Conservation (phyloP, 176 grass and related monocot species). For the Oryza officinalis region DNA sequence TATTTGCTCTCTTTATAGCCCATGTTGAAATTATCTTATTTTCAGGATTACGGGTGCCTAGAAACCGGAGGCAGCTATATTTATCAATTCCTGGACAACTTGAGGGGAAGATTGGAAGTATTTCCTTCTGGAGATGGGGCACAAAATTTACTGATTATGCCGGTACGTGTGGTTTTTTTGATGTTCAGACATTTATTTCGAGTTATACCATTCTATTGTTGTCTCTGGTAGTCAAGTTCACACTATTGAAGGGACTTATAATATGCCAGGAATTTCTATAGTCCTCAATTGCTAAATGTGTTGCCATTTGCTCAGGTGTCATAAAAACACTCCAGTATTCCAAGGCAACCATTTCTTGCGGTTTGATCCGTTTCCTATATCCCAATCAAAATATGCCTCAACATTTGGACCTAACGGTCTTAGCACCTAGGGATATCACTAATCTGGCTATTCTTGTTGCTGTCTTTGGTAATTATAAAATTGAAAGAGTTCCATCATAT, state of each 20-base stretch:
- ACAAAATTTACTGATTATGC: neutral
- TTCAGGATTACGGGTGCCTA: neutral
- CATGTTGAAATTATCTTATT: neutral
- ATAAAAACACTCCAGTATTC: slow-evolving; percentile 7
- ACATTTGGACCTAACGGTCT: slow-evolving; percentile 50
- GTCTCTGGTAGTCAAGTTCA: neutral
- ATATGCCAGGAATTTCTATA: neutral
- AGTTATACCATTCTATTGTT: neutral
- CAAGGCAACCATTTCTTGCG: neutral
- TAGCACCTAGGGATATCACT: slow-evolving; percentile 55
- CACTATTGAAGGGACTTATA: neutral
- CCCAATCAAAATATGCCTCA: slow-evolving; percentile 46
- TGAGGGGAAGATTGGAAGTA: neutral
- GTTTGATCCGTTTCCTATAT: neutral
- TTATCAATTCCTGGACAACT: neutral
- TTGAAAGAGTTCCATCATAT: slow-evolving; percentile 16
- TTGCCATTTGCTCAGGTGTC: slow-evolving; percentile 34
- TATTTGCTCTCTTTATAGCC: neutral
- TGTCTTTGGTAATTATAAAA: slow-evolving; percentile 2
- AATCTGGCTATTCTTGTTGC: neutral
- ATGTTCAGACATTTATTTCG: neutral
- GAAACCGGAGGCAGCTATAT: neutral
- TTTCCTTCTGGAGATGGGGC: neutral
- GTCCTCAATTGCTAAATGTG: neutral
- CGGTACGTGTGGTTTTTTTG: neutral